These are phyloP conservation scores for Cymbidium sinense DNA, from an alignment of 106 monocot species.

Conservation along the genomic window DNA sequence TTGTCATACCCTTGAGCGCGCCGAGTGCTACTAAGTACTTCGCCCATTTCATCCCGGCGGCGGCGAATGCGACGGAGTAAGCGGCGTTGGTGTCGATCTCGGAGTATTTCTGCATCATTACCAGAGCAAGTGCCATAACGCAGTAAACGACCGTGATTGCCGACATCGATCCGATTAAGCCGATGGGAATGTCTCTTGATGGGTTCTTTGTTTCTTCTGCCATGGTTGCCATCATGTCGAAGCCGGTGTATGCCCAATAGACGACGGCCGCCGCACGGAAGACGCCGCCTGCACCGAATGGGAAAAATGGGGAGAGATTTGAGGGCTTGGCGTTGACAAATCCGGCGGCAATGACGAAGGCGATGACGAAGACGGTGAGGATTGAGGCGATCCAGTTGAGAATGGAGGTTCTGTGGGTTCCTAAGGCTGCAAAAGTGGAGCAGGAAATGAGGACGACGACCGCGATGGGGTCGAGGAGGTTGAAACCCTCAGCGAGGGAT, in stretches of 20 bases:
- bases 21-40: slow-evolving; percentile 27
- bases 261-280: slow-evolving; percentile 62
- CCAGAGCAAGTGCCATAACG: slow-evolving; percentile 22
- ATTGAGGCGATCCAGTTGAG: slow-evolving; percentile 48
- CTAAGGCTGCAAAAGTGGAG: slow-evolving; percentile 21
- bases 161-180: slow-evolving; percentile 32
- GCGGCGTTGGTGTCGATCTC: slow-evolving; percentile 24
- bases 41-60: slow-evolving; percentile 29
- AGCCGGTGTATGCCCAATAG: slow-evolving; percentile 68
- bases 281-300: slow-evolving; percentile 55
- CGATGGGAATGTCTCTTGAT: slow-evolving; percentile 25
- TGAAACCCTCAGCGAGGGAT: slow-evolving; percentile 35
- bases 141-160: slow-evolving; percentile 29
- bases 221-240: slow-evolving; percentile 32
- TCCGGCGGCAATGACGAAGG: slow-evolving; percentile 39
- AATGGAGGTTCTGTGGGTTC: slow-evolving; percentile 34
- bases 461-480: slow-evolving; percentile 51
- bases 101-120: slow-evolving; percentile 30
- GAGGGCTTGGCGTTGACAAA: slow-evolving; percentile 18
- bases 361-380: slow-evolving; percentile 22
- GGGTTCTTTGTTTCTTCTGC: slow-evolving; percentile 34
- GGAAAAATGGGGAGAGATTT: slow-evolving; percentile 18
- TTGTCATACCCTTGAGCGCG: slow-evolving; percentile 35
- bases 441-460: slow-evolving; percentile 27
- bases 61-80: slow-evolving; percentile 21